Conservation (phyloP, 352 stramenopile species). For the Halophytophthora polymorphica region DNA sequence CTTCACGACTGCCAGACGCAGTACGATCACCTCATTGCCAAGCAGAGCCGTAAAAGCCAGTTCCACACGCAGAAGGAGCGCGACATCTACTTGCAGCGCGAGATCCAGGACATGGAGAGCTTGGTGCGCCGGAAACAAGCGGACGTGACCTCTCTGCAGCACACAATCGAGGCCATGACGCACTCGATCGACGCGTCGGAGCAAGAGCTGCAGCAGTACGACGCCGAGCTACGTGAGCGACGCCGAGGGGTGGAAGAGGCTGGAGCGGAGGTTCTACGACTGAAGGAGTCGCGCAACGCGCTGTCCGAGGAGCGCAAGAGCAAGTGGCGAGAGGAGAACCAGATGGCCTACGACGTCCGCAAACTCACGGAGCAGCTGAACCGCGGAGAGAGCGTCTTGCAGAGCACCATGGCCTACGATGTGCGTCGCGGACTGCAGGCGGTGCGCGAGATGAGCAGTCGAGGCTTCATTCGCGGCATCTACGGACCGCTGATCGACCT, state of each 20-base stretch:
- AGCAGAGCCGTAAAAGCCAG: conserved; percentile 94
- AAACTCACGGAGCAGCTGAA: conserved; percentile 68
- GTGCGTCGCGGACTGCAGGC: conserved; percentile 82
- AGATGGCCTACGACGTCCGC: conserved; percentile 72
- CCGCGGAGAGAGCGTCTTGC: conserved; percentile 71
- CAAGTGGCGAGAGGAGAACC: conserved; percentile 79
- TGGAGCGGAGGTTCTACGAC: conserved; percentile 44
- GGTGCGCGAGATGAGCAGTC: conserved; percentile 83
- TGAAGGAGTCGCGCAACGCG: conserved; percentile 81
- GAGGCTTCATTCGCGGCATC: conserved; percentile 72
- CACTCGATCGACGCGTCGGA: conserved; percentile 43
- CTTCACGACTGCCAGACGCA: conserved; percentile 57
- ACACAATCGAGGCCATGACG: conserved; percentile 42
- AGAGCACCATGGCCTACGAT: conserved; percentile 86
- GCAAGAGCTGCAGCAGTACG: conserved; percentile 40
- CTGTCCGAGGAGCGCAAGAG: conserved; percentile 79
- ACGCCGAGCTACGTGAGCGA: conserved; percentile 48
- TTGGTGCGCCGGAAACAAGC: conserved; percentile 59
- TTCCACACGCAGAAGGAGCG: conserved; percentile 93
- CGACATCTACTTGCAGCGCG: conserved; percentile 78
- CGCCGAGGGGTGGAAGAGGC: conserved; percentile 51
- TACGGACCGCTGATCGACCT: conserved; percentile 97
- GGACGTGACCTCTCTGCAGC: conserved; percentile 37
- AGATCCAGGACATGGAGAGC: conserved; percentile 66
- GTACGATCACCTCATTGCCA: conserved; percentile 92